Base-by-base conservation (phyloP, 2,329 filamentous ascomycete species). In the Venturia nashicola region DNA sequence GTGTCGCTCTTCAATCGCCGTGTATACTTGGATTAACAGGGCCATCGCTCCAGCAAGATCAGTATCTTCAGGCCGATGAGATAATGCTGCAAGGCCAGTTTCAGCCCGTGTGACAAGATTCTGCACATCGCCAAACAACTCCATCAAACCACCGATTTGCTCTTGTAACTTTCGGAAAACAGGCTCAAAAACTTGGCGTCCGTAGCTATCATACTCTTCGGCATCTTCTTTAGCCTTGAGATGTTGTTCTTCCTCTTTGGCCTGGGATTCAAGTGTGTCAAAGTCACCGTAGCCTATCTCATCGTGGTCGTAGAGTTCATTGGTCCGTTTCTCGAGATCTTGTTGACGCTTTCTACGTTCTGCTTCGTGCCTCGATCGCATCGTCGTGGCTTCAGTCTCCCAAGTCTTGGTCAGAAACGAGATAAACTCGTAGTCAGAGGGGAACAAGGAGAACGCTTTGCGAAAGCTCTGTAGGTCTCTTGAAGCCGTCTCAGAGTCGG, bases 231-330 rank as follows among this genome's bases (percentile, higher is more conserved):
- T 76, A n/a, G 80, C 75, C 67, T 81, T 80, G 46, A 75, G 73
- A 40, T 77, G 76, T 57, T 76, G 77, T 69, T 84, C 82, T 11
- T 75, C 75, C 63, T 79, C 76, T 65, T 81, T 81, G 67, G 82
- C 82, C 39, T 83, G 80, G 60, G 80, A 77, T 68, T 84, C 82
- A 11, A 84, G 72, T 18, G 75, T 75, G 44, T 78, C 79, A 67
- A 84, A 82, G 60, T 84, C 81, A 14, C 80, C 80, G 69, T 84
- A 84, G 0, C 80, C 81, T 55, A 84, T 83, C 67, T 83, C 78
- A 63, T 83, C 78, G 60, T 77, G 77, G 66, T 84, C 79, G 72
- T 83, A 84, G 1, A 84, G 73, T 0, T 76, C 75, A 66, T 84
- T 80, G 40, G 82, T 81, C 59, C 77, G 75, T n/a, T 72, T 72